Evolutionary conservation across 352 stramenopile species (phyloP).

Genomic region (Pelagophyceae sp.): DNA sequence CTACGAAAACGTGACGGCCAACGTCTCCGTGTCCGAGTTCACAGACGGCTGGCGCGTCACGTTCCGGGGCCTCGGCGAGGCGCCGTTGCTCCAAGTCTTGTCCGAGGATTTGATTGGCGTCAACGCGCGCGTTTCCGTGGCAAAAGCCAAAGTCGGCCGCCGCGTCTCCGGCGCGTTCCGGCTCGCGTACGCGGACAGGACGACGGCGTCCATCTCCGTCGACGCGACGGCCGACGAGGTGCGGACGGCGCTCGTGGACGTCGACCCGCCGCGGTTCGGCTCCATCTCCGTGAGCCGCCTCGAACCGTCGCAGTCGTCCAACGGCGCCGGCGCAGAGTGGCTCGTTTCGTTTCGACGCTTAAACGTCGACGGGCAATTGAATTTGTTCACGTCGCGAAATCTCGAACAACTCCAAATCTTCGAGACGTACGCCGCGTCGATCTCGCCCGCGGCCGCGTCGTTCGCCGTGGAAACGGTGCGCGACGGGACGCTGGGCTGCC

Average conservation of each 20-base stretch:
- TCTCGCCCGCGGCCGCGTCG: neutral
- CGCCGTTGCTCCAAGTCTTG: neutral
- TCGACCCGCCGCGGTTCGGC: constrained; percentile 33
- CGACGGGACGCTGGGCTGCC: neutral
- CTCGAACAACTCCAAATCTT: neutral
- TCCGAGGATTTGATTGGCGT: neutral
- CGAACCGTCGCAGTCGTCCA: neutral
- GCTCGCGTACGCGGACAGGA: neutral
- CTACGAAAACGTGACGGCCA: too few species aligned
- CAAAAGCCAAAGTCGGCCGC: constrained; percentile 6
- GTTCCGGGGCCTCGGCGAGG: neutral
- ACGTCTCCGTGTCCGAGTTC: too few species aligned
- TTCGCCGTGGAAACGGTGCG: neutral
- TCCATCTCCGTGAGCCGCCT: neutral
- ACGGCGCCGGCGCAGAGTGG: neutral
- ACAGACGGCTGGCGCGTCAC: neutral
- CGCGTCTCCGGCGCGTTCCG: constrained; percentile 2
- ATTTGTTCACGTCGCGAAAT: neutral
- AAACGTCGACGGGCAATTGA: neutral
- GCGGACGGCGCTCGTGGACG: constrained; percentile 45
- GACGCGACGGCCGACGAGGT: constrained; percentile 43
- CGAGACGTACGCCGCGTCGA: neutral
- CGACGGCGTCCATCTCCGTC: constrained; percentile 37
- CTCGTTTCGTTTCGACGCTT: neutral
- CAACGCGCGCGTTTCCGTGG: neutral